phyloP scores from a whole-genome alignment of 208 protist species.

The Acanthamoeba quina region DNA sequence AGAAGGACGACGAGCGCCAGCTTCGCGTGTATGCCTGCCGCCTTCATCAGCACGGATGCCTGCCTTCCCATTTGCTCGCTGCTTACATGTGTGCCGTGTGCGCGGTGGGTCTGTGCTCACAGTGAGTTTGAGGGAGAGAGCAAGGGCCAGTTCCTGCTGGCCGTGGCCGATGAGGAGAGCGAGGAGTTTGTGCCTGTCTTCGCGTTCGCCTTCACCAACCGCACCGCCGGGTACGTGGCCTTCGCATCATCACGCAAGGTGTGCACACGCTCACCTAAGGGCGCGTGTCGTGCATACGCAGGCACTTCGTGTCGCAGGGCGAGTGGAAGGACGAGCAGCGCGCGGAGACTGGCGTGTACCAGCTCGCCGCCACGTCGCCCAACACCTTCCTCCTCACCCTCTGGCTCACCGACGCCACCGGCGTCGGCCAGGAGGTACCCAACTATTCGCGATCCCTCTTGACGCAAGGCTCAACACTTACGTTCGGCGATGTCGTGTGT shows the following conservation, averaged over 20 bases:
- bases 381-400: slow-evolving; percentile 27
- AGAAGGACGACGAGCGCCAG: slow-evolving; percentile 45
- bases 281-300: neutral
- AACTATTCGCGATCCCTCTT: too few species aligned
- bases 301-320: slow-evolving; percentile 30
- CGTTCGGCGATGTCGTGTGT: neutral
- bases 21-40: slow-evolving; percentile 2
- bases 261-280: neutral
- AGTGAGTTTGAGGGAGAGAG: slow-evolving; percentile 25
- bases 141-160: slow-evolving; percentile 14
- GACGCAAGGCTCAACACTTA: neutral
- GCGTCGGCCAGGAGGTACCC: neutral
- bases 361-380: slow-evolving; percentile 26
- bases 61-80: neutral
- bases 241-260: neutral
- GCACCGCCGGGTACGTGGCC: slow-evolving; percentile 11
- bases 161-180: neutral
- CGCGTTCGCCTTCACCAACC: neutral
- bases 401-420: neutral
- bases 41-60: too few species aligned
- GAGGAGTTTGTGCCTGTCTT: slow-evolving; percentile 40
- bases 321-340: slow-evolving; percentile 56
- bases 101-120: neutral
- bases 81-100: neutral
- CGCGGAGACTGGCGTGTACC: slow-evolving; percentile 32